Evolutionary conservation across 805 yeast species (phyloP).

Genomic region (Wickerhamomyces sydowiorum): DNA sequence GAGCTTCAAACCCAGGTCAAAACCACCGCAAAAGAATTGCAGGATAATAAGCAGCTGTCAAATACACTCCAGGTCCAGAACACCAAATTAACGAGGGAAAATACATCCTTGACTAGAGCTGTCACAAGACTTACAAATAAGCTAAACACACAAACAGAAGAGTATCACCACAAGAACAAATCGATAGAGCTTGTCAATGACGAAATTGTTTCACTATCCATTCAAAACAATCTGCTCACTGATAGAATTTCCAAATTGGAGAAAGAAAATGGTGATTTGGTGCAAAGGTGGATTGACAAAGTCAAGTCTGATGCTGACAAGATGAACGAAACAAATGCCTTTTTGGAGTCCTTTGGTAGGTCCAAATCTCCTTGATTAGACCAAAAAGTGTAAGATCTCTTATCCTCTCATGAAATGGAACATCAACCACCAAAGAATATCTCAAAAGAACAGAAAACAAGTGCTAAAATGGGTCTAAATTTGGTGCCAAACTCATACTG

Average conservation of each 20-base stretch:
- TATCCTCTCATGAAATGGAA: no score
- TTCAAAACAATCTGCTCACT: conserved; percentile 41
- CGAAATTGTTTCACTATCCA: conserved; percentile 54
- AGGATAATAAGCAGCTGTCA: conserved; percentile 3
- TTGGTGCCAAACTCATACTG: background rate
- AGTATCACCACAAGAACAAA: conserved; percentile 39
- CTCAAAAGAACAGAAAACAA: no score
- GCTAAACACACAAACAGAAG: conserved; percentile 21
- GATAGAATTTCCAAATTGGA: conserved; percentile 30
- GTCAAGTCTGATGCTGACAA: conserved; percentile 55
- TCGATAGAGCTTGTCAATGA: conserved; percentile 59
- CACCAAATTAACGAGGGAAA: conserved; percentile 15
- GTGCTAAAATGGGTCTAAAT: background rate
- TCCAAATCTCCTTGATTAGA: background rate
- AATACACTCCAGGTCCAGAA: conserved; percentile 5
- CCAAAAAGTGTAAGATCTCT: no score
- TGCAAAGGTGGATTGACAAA: conserved; percentile 54
- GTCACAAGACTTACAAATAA: conserved; percentile 23
- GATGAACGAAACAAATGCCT: conserved; percentile 43
- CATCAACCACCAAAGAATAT: no score
- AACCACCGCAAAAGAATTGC: background rate
- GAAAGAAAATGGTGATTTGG: conserved; percentile 44
- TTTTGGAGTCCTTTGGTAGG: conserved; percentile 12
- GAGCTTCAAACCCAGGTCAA: conserved; percentile 1
- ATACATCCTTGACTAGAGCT: conserved; percentile 21